These are phyloP conservation scores for Rhamnella rubrinervis DNA, from an alignment of 331 rosid species.

Conservation along the genomic window DNA sequence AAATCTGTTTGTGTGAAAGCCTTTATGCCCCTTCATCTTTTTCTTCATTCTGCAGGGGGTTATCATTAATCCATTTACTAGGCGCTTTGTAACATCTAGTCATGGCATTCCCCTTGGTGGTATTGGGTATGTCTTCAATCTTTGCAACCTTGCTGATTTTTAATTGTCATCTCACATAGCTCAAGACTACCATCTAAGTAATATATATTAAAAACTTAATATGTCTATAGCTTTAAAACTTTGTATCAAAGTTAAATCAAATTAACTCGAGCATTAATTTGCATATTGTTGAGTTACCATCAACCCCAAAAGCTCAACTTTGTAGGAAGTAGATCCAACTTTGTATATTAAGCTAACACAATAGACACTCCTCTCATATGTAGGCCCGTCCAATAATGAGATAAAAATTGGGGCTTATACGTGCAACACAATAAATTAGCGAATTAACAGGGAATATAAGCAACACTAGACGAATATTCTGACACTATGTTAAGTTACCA, in stretches of 20 bases:
- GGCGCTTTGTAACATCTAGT: constrained; percentile 48
- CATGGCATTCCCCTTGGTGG: constrained; percentile 92
- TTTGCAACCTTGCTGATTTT: background rate
- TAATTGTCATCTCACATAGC: background rate
- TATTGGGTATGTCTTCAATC: constrained; percentile 60
- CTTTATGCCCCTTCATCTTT: constrained; percentile 17
- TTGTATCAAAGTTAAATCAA: too few species aligned
- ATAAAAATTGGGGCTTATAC: too few species aligned
- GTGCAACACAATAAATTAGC: background rate
- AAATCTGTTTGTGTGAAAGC: constrained; percentile 22
- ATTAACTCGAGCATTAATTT: background rate
- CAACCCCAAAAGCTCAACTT: too few species aligned
- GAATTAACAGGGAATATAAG: background rate
- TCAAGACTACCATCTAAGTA: constrained; percentile 3
- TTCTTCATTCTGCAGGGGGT: constrained; percentile 38
- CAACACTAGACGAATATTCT: too few species aligned
- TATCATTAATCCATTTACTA: constrained; percentile 63
- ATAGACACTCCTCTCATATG: too few species aligned
- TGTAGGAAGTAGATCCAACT: too few species aligned
- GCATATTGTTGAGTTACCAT: background rate
- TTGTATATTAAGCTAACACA: too few species aligned
- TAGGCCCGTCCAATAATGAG: too few species aligned
- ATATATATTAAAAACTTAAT: background rate
- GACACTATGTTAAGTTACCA: too few species aligned
- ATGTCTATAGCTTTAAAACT: too few species aligned